These are phyloP conservation scores for Botrytis cinerea DNA, from an alignment of 2,329 filamentous ascomycete species.

Conservation along the genomic window DNA sequence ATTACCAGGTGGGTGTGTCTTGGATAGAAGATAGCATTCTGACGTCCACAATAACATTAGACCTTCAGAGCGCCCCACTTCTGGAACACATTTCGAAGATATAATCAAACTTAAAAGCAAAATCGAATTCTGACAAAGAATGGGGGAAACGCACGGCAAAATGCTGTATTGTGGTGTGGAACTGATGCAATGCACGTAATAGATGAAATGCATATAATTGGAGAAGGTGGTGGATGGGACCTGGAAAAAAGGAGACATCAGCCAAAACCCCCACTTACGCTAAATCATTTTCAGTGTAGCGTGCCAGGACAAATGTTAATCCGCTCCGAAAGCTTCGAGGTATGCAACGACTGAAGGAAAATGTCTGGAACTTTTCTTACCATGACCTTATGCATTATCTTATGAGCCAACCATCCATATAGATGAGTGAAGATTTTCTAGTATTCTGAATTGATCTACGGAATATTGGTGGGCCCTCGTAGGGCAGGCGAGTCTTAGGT, in stretches of 20 bases:
- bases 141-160: background rate
- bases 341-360: slow-evolving; percentile 17
- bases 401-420: background rate
- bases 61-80: background rate
- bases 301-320: background rate
- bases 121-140: background rate
- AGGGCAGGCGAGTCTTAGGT: slow-evolving; percentile 15
- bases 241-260: background rate
- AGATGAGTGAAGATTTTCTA: background rate
- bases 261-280: slow-evolving; percentile 1
- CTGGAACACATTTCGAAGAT: background rate
- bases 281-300: background rate
- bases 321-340: slow-evolving; percentile 16
- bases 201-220: slow-evolving; percentile 9
- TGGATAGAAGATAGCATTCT: background rate
- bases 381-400: background rate
- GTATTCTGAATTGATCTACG: slow-evolving; percentile 11
- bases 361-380: slow-evolving; percentile 10
- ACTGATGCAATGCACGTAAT: slow-evolving; percentile 19
- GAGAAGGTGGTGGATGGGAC: slow-evolving; percentile 2
- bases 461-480: slow-evolving; percentile 17
- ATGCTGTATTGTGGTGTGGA: slow-evolving; percentile 11
- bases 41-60: background rate
- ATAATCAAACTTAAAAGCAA: background rate
- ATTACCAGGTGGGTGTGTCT: background rate